Base-by-base conservation (phyloP, 495 filamentous ascomycete species). In the Viridothelium virens region DNA sequence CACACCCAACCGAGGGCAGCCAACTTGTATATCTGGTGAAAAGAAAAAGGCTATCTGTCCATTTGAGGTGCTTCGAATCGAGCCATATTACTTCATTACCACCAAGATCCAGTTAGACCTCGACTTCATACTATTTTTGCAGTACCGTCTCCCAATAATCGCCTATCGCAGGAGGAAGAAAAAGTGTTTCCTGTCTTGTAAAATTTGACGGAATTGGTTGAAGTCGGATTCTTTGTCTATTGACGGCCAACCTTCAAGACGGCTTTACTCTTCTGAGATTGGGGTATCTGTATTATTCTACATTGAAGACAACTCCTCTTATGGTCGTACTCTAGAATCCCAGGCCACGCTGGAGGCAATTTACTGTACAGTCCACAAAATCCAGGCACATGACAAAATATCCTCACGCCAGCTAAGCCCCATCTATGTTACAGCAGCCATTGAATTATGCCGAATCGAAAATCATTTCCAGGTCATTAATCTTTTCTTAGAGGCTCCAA, bases 401-500 rank as follows among this genome's bases (percentile, higher is more conserved):
- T 53, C 18, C n/a, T n/a, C 11, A 53, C 48, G n/a, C 48, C 48
- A 53, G 11, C 11, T n/a, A 14, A 53, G 11, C 11, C 48, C 18
- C 48, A 18, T 53, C 11, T 5, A 53, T 53, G n/a, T 16, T 53
- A 16, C n/a, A 53, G n/a, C 0, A 14, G 18, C 18, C n/a, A 53
- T 10, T 59, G 33, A 5, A 18, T 53, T 18, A 53, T 53, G 5
- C 25, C 48, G 14, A 5, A 7, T 36, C 11, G 7, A 9, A 36
- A 34, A 34, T 36, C 11, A 33, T 18, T 7, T 7, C 11, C 3
- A 36, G 10, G 18, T 53, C 48, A 59, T 59, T 36, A 31, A 18
- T 56, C 16, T n/a, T 36, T 56, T 31, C 64, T 66, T 68, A 72
- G 74, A 16, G 48, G 63, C 72, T 79, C 77, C 68, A 79, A 63